Evolutionary conservation across 2,329 filamentous ascomycete genomes (phyloP).

Genomic region (Lasiodiplodia gonubiensis): DNA sequence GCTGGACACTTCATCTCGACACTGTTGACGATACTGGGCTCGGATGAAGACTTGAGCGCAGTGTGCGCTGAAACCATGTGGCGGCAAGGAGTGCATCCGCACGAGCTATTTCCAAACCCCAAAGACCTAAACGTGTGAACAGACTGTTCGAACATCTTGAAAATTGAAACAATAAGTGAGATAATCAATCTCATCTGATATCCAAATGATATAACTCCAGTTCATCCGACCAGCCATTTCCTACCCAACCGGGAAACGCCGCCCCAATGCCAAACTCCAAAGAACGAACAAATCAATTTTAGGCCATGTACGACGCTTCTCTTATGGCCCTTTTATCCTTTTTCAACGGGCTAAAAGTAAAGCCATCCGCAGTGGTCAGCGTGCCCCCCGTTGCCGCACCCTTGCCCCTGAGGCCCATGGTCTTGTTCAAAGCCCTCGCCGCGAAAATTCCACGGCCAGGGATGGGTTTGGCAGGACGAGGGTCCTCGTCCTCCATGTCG

Average conservation of each 20-base stretch:
- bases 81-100: slow-evolving; percentile 37
- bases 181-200: neutral
- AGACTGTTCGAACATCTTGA: neutral
- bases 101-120: too few species aligned
- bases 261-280: neutral
- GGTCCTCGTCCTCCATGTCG: slow-evolving; percentile 60
- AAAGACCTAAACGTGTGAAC: neutral
- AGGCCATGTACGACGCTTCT: slow-evolving; percentile 25
- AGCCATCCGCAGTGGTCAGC: slow-evolving; percentile 46
- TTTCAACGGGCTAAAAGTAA: slow-evolving; percentile 48
- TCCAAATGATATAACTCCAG: neutral
- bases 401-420: slow-evolving; percentile 38
- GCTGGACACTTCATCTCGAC: too few species aligned
- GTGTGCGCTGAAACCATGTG: too few species aligned
- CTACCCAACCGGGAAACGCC: neutral
- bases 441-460: slow-evolving; percentile 46
- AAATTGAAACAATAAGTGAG: slow-evolving; percentile 1
- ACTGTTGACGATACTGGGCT: too few species aligned
- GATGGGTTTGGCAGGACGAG: slow-evolving; percentile 39
- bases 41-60: too few species aligned
- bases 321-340: slow-evolving; percentile 42
- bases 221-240: neutral
- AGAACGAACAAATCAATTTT: neutral
- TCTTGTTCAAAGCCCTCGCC: slow-evolving; percentile 45
- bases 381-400: slow-evolving; percentile 44